Evolutionary conservation across 768 basidiomycete species (phyloP).

Genomic region (Hysterangium stoloniferum): DNA sequence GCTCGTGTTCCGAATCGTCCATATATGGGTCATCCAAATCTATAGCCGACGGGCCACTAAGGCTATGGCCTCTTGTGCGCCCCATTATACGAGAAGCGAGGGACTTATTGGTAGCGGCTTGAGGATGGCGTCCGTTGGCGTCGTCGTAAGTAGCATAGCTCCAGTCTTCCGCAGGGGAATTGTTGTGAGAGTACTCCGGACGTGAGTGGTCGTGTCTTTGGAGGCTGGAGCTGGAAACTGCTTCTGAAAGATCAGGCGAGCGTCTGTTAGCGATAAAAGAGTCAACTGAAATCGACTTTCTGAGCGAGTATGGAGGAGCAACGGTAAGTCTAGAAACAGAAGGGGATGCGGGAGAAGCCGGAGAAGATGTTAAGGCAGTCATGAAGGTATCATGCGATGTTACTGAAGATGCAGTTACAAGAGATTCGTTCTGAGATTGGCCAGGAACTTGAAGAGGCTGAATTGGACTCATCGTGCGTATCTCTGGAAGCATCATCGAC

Average conservation of each 20-base stretch:
- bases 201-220: not conserved
- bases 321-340: conserved; percentile 17
- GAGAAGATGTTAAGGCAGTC: conserved; percentile 23
- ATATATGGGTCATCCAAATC: conserved; percentile 9
- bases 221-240: conserved; percentile 8
- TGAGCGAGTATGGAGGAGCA: conserved; percentile 36
- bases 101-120: not conserved
- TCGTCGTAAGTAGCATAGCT: not conserved
- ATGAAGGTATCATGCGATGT: conserved; percentile 33
- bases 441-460: not conserved
- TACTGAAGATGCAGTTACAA: conserved; percentile 26
- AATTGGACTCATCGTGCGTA: not conserved
- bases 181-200: not conserved
- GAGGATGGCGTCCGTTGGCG: not conserved
- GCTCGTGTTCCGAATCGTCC: conserved; percentile 10
- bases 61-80: conserved; percentile 10
- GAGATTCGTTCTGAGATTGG: conserved; percentile 17
- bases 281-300: conserved; percentile 74
- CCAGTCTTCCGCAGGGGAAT: not conserved
- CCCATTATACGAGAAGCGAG: conserved; percentile 9
- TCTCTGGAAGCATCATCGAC: conserved; percentile 4
- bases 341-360: conserved; percentile 29
- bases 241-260: conserved; percentile 13
- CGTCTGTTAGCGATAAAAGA: conserved; percentile 51
- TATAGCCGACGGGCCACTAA: conserved; percentile 2